Conservation (phyloP, 306 rosid genomes). For the Carpinus fangiana region DNA sequence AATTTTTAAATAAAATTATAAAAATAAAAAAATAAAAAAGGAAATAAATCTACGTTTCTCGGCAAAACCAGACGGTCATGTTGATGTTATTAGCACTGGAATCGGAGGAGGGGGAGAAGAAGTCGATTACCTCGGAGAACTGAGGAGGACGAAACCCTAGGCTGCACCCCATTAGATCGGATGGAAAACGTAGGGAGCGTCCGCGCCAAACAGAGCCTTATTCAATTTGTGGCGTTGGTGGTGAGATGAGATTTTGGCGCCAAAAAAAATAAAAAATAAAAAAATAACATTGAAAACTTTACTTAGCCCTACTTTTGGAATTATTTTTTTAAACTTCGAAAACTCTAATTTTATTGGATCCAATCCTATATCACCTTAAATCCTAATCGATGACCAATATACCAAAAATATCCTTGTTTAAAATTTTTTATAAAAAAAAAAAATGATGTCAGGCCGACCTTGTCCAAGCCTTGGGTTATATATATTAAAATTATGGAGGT, state of each 20-base stretch:
- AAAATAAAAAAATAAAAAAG: background rate
- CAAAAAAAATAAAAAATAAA: background rate
- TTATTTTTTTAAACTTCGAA: no score
- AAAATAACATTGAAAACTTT: no score
- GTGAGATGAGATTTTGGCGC: background rate
- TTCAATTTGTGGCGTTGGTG: no score
- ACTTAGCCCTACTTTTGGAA: no score
- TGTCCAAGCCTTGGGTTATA: no score
- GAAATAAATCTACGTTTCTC: background rate
- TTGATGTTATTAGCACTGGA: background rate
- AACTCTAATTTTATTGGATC: no score
- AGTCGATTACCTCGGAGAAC: conserved; percentile 54
- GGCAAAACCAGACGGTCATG: background rate
- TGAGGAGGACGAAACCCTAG: conserved; percentile 57
- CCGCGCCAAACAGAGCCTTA: background rate
- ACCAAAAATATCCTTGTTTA: no score
- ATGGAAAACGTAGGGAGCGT: background rate
- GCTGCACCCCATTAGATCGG: conserved; percentile 23
- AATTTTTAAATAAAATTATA: background rate
- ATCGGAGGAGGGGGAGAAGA: background rate
- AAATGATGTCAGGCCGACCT: no score
- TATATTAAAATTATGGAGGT: no score
- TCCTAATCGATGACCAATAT: no score
- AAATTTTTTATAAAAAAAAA: no score
- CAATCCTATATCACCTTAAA: no score